Base-by-base conservation (phyloP, 495 filamentous ascomycete genomes). In the Neurospora tetrasperma region DNA sequence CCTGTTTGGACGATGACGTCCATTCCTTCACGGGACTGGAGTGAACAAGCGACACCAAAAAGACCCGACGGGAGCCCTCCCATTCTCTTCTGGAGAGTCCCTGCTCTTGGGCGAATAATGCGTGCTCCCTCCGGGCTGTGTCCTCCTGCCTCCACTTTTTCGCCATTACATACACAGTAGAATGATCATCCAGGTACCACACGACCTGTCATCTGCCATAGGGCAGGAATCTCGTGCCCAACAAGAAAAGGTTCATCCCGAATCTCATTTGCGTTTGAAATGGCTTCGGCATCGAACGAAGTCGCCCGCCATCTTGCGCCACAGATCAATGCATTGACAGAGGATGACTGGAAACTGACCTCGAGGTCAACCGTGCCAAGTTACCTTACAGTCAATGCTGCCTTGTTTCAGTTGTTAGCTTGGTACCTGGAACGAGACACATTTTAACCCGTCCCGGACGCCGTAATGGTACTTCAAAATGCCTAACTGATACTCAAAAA, bases 1-100 rank as follows among this genome's bases (percentile, higher is more conserved):
- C 69, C 69, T 73, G 69, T 16, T 73, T 71, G 71, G 31, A 62
- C 42, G 39, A 71, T 74, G 69, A 68, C 72, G 69, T 71, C 69
- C 69, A 31, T 31, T 38, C 18, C 38, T 20, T 16, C 23, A 71
- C 39, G 43, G 42, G 35, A 31, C 27, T 31, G 27, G 27, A 35
- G 27, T 66, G 23, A 66, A 48, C n/a, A 48, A 59, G 48, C 48
- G 48, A 59, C 46, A 48, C 46, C n/a, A 48, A n/a, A n/a, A 23
- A 59, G 48, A 31, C 27, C 27, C 27, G 27, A 59, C 54, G 12
- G 54, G 27, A 18, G 54, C 54, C 54, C 54, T 66, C 54, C 54
- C 54, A 59, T 59, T 59, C 12, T 2, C 48, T 12, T 62, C 48
- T 31, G 23, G 48, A 5, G 5, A 48, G 46, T 54, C 54, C 54